phyloP scores from a whole-genome alignment of 208 protist genomes.

The Cochliopodium minus region DNA sequence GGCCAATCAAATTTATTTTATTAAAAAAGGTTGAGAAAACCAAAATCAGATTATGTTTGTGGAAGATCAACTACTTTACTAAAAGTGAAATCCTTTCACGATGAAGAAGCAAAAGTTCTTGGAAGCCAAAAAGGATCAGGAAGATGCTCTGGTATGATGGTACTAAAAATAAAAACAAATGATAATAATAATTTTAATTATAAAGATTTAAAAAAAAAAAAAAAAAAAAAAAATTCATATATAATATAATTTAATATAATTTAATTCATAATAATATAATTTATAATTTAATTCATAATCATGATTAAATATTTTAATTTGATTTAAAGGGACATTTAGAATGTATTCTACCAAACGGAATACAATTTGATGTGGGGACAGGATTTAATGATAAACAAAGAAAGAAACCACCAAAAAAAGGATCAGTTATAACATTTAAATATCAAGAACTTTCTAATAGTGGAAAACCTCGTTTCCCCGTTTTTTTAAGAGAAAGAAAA shows the following conservation, averaged over 20 bases:
- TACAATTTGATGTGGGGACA: slow-evolving; percentile 32
- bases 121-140: too few species aligned
- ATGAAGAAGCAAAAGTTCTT: slow-evolving; percentile 31
- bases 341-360: slow-evolving; percentile 29
- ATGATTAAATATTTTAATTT: too few species aligned
- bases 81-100: slow-evolving; percentile 41
- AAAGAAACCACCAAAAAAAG: slow-evolving; percentile 24
- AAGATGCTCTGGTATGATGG: too few species aligned
- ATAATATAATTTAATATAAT: too few species aligned
- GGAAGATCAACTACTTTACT: slow-evolving; percentile 26
- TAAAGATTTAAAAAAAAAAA: too few species aligned
- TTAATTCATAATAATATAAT: too few species aligned
- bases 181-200: too few species aligned
- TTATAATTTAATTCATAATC: too few species aligned
- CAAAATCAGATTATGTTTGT: slow-evolving; percentile 25
- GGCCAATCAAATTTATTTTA: too few species aligned
- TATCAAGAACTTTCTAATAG: slow-evolving; percentile 35
- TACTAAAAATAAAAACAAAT: too few species aligned
- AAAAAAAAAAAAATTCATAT: too few species aligned
- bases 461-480: slow-evolving; percentile 35
- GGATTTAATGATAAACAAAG: slow-evolving; percentile 29
- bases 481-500: slow-evolving; percentile 18
- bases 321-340: slow-evolving; percentile 25
- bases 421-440: slow-evolving; percentile 33
- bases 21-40: slow-evolving; percentile 40